Evolutionary conservation across 352 stramenopile species (phyloP), one percentile per base, ranked within the genome.

Genomic region (Aphanomyces stellatus): DNA sequence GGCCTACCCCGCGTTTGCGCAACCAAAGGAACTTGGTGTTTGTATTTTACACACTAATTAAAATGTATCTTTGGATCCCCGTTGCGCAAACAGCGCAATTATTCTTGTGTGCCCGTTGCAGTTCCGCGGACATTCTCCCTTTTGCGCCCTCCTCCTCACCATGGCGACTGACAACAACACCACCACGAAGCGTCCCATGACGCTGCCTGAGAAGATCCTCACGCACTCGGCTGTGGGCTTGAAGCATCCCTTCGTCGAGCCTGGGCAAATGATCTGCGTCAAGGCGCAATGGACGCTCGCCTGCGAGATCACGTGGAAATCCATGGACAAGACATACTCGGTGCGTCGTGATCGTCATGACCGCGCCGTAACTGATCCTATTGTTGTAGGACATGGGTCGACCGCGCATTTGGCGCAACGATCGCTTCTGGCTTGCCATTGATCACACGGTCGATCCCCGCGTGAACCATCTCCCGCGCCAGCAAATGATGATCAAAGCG

Each of bases 401-500:
- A 17, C 85, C 85, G 53, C 81, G 81, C 67, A 91, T 93, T 51
- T 90, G 81, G 81, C 84, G 84, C 63, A 88, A 88, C 63, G 85
- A 93, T 70, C 85, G 85, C 69, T 93, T 93, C 78, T 93, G 85
- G 85, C 77, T 93, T 40, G 85, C 85, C 1, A 78, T 93, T 46
- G 85, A 93, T 73, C 85, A 93, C 74, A 93, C 85, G 2, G 82
- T 91, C 22, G 84, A 93, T 72, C 84, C 84, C 40, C 82, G 84
- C 56, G 84, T 93, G 66, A 93, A 93, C 74, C 81, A 93, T 74
- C 69, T 82, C 43, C 79, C 85, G 7, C 82, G 77, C 48, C 85
- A 93, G 74, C 76, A 93, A 73, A 90, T 90, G 81, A 89, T 93
- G 80, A 93, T 93, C 74, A 88, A 93, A 74, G 80, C 81, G 43